These are phyloP conservation scores for Rhododendron henanense DNA, from an alignment of 148 eudicot species.

Conservation along the genomic window DNA sequence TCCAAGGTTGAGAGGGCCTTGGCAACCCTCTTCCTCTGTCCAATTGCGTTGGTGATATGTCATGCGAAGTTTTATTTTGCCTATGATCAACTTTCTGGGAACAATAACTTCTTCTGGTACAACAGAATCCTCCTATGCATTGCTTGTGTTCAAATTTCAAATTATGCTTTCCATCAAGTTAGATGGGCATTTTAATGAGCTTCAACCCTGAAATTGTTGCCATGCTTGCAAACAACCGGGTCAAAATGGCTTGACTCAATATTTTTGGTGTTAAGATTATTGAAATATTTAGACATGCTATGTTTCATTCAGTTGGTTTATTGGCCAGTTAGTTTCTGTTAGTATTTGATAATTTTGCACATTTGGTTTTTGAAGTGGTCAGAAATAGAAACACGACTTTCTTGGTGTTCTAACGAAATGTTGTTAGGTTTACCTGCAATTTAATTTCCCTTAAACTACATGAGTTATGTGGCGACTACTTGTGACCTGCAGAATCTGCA, in stretches of 20 bases:
- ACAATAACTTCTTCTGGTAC: not conserved
- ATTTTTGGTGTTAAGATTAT: not conserved
- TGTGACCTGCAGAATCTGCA: constrained; percentile 38
- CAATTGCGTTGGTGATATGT: not conserved
- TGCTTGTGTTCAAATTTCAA: not conserved
- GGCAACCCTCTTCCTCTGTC: not conserved
- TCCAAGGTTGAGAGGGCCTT: not conserved
- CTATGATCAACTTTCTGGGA: not conserved
- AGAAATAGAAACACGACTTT: not conserved
- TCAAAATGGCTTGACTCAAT: not conserved
- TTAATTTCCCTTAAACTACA: not conserved
- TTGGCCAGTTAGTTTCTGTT: not conserved
- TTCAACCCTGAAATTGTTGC: not conserved
- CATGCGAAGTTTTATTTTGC: not conserved
- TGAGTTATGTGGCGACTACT: constrained; percentile 1
- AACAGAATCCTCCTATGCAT: not conserved
- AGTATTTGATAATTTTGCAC: not conserved
- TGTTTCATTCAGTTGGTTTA: not conserved
- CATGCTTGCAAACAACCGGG: not conserved
- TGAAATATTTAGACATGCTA: not conserved
- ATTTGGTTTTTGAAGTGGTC: not conserved
- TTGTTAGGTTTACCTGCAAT: not conserved
- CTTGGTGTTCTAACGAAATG: not conserved
- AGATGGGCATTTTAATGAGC: not conserved
- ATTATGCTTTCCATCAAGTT: not conserved